phyloP scores from a whole-genome alignment of 2,329 filamentous ascomycete genomes.

The Cladosporium sp. region DNA sequence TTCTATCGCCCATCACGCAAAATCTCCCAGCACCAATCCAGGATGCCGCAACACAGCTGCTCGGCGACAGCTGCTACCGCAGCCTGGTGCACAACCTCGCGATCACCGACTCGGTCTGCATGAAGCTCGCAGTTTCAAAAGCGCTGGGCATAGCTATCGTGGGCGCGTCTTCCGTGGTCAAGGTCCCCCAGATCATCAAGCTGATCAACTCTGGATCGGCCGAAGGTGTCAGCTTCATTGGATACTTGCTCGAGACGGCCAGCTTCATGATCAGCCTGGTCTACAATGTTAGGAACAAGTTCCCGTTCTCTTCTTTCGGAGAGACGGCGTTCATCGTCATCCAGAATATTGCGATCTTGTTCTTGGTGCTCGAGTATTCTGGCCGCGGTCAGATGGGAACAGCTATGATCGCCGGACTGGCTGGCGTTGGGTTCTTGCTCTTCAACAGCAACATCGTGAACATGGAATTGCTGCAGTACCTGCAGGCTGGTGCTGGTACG shows the following conservation, averaged over 20 bases:
- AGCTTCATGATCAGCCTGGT: slow-evolving; percentile 83
- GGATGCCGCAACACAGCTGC: slow-evolving; percentile 68
- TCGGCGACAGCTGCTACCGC: slow-evolving; percentile 80
- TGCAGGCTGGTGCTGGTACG: slow-evolving; percentile 79
- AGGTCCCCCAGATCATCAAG: slow-evolving; percentile 95
- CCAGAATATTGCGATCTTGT: slow-evolving; percentile 85
- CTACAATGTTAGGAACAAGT: slow-evolving; percentile 85
- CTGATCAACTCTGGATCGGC: slow-evolving; percentile 74
- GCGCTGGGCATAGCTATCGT: slow-evolving; percentile 91
- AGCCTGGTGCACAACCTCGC: slow-evolving; percentile 80
- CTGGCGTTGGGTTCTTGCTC: slow-evolving; percentile 61
- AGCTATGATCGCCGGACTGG: slow-evolving; percentile 71
- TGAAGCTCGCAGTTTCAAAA: slow-evolving; percentile 88
- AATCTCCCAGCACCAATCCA: slow-evolving; percentile 62
- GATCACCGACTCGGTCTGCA: slow-evolving; percentile 66
- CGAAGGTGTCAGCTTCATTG: slow-evolving; percentile 78
- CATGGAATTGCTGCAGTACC: slow-evolving; percentile 59
- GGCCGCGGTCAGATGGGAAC: slow-evolving; percentile 63
- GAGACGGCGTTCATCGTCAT: slow-evolving; percentile 87
- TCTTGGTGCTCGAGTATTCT: slow-evolving; percentile 78
- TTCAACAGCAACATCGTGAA: slow-evolving; percentile 62
- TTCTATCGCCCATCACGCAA: slow-evolving; percentile 40
- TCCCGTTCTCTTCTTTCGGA: slow-evolving; percentile 94
- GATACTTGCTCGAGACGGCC: slow-evolving; percentile 85
- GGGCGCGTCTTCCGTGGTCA: slow-evolving; percentile 81